A percentile compares a stretch with the other conserved stretches of the same genome.
Evolutionary conservation across 495 filamentous ascomycete genomes (phyloP).

Genomic region (Penicillium subrubescens): DNA sequence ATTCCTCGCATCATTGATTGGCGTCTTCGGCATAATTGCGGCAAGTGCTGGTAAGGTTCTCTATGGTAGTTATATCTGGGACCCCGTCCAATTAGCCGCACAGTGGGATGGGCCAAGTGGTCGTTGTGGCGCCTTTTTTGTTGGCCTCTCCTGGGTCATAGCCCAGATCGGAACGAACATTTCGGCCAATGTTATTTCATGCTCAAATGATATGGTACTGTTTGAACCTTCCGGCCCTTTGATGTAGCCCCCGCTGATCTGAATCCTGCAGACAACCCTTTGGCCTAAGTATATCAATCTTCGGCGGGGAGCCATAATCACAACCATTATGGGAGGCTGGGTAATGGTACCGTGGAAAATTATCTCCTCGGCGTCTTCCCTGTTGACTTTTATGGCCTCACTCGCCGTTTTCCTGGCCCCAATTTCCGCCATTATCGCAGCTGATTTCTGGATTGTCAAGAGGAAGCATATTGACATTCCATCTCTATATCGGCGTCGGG

Average conservation of each 20-base stretch:
- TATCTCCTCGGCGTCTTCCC: not conserved
- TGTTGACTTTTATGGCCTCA: not conserved
- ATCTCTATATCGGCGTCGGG: not conserved
- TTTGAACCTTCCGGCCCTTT: too few relatives aligned
- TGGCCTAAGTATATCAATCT: not conserved
- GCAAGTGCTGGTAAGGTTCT: constrained; percentile 54
- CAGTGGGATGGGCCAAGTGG: constrained; percentile 45
- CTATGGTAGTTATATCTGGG: constrained; percentile 57
- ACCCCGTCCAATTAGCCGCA: constrained; percentile 54
- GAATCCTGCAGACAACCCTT: not conserved
- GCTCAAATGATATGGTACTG: constrained; percentile 51
- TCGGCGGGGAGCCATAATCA: not conserved
- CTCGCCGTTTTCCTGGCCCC: not conserved
- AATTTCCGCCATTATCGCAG: not conserved
- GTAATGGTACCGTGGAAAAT: not conserved
- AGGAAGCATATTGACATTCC: not conserved
- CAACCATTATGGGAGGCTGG: not conserved
- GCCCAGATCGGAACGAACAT: constrained; percentile 63
- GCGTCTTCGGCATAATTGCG: constrained; percentile 52
- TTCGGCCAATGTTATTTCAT: constrained; percentile 58
- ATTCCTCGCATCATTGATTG: constrained; percentile 56
- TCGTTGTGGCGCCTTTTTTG: constrained; percentile 61
- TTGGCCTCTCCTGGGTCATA: constrained; percentile 48
- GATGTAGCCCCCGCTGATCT: too few relatives aligned
- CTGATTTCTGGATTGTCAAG: not conserved